Conservation (phyloP, 345 rosid species). For the Mangifera indica region DNA sequence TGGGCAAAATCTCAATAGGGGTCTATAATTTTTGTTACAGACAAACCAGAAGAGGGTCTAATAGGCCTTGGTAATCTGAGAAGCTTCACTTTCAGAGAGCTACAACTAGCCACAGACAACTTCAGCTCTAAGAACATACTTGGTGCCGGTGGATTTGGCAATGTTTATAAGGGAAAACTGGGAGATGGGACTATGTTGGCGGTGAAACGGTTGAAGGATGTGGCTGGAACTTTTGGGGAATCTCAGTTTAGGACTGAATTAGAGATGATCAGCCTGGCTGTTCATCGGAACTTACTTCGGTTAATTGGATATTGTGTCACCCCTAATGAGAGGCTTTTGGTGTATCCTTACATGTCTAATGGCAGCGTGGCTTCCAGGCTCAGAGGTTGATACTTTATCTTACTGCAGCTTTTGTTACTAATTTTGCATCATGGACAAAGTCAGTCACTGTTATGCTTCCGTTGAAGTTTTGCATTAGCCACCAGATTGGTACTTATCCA, state of each 20-base stretch:
- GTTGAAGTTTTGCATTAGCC: neutral
- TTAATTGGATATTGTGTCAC: conserved; percentile 82
- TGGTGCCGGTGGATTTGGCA: conserved; percentile 91
- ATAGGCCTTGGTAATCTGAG: conserved; percentile 70
- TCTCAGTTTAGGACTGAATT: conserved; percentile 89
- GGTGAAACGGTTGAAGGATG: conserved; percentile 80
- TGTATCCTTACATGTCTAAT: conserved; percentile 91
- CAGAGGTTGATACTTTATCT: conserved; percentile 54
- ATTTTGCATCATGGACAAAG: conserved; percentile 2
- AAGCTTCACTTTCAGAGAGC: conserved; percentile 81
- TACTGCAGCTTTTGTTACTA: neutral
- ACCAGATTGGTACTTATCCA: neutral
- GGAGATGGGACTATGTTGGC: conserved; percentile 73
- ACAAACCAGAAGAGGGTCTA: conserved; percentile 68
- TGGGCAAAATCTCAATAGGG: neutral
- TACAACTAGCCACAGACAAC: conserved; percentile 73
- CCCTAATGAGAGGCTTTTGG: conserved; percentile 74
- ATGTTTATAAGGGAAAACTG: conserved; percentile 89
- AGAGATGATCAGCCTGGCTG: conserved; percentile 96
- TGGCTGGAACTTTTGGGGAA: conserved; percentile 73
- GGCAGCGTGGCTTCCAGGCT: conserved; percentile 97
- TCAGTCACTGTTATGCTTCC: neutral
- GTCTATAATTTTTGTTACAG: conserved; percentile 33
- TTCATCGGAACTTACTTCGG: conserved; percentile 79
- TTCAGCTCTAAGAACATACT: conserved; percentile 80